Conservation (phyloP, 345 rosid genomes). For the Populus davidiana region DNA sequence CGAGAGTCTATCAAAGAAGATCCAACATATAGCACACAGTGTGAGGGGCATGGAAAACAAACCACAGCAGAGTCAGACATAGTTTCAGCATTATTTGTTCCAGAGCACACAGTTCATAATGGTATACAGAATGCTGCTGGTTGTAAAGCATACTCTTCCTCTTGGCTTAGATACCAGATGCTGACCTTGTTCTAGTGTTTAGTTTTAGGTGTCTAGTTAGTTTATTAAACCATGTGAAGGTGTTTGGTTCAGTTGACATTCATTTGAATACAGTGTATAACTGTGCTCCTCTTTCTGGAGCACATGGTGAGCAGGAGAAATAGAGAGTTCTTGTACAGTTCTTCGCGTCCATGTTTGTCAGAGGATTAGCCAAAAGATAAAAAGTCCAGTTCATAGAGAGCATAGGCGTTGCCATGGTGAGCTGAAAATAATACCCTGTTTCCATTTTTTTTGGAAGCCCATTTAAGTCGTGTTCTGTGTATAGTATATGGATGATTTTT, state of each 20-base stretch:
- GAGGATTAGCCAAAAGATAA: background rate
- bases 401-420: background rate
- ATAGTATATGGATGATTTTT: background rate
- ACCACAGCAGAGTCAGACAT: slow-evolving; percentile 48
- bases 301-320: slow-evolving; percentile 2
- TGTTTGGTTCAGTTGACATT: slow-evolving; percentile 8
- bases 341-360: background rate
- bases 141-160: background rate
- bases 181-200: slow-evolving; percentile 5
- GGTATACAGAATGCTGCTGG: slow-evolving; percentile 6
- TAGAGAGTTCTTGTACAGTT: slow-evolving; percentile 19
- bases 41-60: slow-evolving; percentile 70
- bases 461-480: background rate
- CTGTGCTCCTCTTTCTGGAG: slow-evolving; percentile 4
- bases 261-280: background rate
- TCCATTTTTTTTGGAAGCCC: background rate
- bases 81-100: slow-evolving; percentile 28
- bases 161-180: background rate
- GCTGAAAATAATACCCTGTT: background rate
- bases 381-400: background rate
- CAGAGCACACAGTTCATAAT: background rate
- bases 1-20: slow-evolving; percentile 72
- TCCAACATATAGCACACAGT: slow-evolving; percentile 70
- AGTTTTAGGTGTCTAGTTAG: slow-evolving; percentile 12
- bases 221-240: slow-evolving; percentile 5